Evolutionary conservation across 2,329 filamentous ascomycete genomes (phyloP), one percentile per base, ranked within the genome.

Genomic region (Penicillium sp.): DNA sequence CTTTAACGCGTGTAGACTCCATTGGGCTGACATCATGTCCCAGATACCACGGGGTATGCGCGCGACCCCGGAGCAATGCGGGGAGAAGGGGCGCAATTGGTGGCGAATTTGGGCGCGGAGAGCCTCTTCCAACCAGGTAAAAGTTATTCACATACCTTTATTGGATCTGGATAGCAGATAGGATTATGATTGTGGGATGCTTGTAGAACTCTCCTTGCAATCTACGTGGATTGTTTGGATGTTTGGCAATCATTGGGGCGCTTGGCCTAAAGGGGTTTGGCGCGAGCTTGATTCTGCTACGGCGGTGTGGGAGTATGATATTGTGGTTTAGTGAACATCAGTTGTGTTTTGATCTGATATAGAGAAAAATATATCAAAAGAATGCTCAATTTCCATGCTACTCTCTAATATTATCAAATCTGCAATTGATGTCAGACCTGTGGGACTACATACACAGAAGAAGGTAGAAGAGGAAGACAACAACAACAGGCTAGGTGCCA

Each of bases 61-160:
- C 57, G 57, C 58, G 53, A 56, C 49, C 55, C 56, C 57, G 59
- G 60, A 49, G 60, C 58, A 64, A 58, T 63, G 59, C 62, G 49
- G 62, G 60, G 53, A 57, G 25, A 50, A 47, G n/a, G 21, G 50
- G 49, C 43, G 51, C 47, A 51, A 61, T 56, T 65, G 60, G 53
- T 54, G 61, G 61, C 35, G 19, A 47, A 45, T 25, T n/a, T 31
- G 9, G 50, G 41, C 41, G 3, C 2, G 2, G 25, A 23, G 7
- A n/a, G 15, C n/a, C n/a, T 31, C 8, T 6, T 13, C 27, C 2
- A 17, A 33, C 23, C 5, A 29, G 5, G 12, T 2, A 2, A 17
- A 13, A 6, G 4, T 1, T 7, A 27, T 49, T 10, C 23, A 6
- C 55, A 35, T 55, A 58, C 55, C 44, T 42, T 44, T 52, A 6